Base-by-base conservation (phyloP, 192 early-diverging fungal species). In the Entomortierella parvispora region DNA sequence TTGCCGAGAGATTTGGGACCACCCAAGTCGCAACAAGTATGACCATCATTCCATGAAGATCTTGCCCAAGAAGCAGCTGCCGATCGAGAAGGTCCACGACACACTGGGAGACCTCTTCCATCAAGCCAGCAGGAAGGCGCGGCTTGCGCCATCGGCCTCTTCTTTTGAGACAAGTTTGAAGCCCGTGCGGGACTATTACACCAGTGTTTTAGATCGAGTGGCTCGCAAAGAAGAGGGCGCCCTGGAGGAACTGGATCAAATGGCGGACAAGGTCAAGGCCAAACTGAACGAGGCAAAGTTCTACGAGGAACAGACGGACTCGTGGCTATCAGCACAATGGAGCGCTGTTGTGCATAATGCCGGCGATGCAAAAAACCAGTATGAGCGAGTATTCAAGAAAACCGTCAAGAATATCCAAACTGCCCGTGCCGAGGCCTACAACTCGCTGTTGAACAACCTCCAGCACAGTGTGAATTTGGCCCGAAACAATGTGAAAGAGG, bases 1-100 rank as follows among this genome's bases (percentile, higher is more conserved):
- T 23, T 77, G 74, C 42, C 55, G 74, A 23, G 74, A 77, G 61
- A 59, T 77, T 12, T 77, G 74, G 74, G 74, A 77, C 25, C 74
- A 77, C 14, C 61, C 74, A 11, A 58, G 52, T 7, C 59, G 66
- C 0, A 48, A 59, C 7, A 61, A 77, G 17, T 65, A 77, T 29
- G 33, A 65, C 6, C 74, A 68, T 26, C 59, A 47, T 0, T 34
- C 54, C 4, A 28, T 77, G 47, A 77, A 77, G 61, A 44, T 40
- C 0, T 47, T 77, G 17, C 74, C 74, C 48, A 77, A 77, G 61
- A 77, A 77, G 26, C 34, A 59, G 49, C 44, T 77, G 28, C 31
- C 74, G 0, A 46, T 47, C 22, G 60, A 77, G 2, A 62, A 31
- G n/a, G 60, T 77, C 28, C 74, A 77, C 22, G 61, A 77, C 29